Percentiles rank a stretch among this genome's conserved stretches.
phyloP scores from a whole-genome alignment of 2,329 filamentous ascomycete species.

The Diplodia scrobiculata region DNA sequence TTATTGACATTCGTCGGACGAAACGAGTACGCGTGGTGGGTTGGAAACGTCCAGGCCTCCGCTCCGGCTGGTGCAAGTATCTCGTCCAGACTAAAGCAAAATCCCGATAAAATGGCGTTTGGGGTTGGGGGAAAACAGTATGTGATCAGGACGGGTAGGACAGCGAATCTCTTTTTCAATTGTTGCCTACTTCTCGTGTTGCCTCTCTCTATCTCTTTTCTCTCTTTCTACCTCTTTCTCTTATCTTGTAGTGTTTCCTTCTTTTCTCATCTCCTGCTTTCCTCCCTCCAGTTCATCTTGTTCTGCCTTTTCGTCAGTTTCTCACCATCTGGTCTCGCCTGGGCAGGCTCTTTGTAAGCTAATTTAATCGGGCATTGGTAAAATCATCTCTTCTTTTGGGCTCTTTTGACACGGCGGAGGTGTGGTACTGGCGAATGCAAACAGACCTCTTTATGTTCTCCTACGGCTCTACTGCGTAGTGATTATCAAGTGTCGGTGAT shows the following conservation, averaged over 20 bases:
- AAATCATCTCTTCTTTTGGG: conserved; percentile 2
- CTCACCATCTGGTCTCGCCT: conserved; percentile 3
- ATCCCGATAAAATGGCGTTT: conserved; percentile 13
- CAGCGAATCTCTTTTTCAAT: conserved; percentile 7
- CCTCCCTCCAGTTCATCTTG: not conserved
- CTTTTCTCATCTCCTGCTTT: not conserved
- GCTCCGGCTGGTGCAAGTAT: not conserved
- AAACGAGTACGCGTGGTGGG: not conserved
- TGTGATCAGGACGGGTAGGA: conserved; percentile 7
- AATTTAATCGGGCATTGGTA: conserved; percentile 25
- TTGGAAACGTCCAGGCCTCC: not conserved
- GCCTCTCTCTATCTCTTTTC: not conserved
- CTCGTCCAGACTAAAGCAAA: conserved; percentile 3
- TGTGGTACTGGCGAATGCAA: not conserved
- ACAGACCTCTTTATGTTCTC: not conserved
- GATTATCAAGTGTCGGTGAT: not conserved
- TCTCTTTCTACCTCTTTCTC: not conserved
- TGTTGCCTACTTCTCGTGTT: not conserved
- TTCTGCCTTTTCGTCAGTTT: not conserved
- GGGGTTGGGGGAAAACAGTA: conserved; percentile 21
- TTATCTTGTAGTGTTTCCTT: not conserved
- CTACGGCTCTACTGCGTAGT: not conserved
- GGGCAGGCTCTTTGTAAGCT: conserved; percentile 6
- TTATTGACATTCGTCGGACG: not conserved
- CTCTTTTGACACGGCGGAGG: not conserved